phyloP scores from a whole-genome alignment of 352 stramenopile species.

The Blastocystis sp. region DNA sequence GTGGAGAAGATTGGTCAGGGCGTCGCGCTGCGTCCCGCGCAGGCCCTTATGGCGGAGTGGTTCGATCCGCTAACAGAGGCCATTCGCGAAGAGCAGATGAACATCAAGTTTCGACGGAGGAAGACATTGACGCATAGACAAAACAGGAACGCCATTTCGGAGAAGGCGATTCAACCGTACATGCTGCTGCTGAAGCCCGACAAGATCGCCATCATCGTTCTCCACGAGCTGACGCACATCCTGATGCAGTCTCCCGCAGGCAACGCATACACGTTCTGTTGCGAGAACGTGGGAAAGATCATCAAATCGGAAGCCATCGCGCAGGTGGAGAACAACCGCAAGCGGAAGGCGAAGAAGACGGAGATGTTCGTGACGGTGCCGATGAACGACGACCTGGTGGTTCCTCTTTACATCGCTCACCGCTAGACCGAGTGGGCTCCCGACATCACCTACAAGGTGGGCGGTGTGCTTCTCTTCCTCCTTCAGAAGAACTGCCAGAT shows the following conservation, averaged over 20 bases:
- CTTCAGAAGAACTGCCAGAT: slow-evolving; percentile 70
- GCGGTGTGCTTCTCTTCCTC: slow-evolving; percentile 69
- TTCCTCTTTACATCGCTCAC: not conserved
- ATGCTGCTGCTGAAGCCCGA: slow-evolving; percentile 66
- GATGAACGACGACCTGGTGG: not conserved
- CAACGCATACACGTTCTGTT: slow-evolving; percentile 61
- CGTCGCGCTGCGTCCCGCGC: slow-evolving; percentile 22
- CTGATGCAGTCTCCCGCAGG: slow-evolving; percentile 60
- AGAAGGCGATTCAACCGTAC: slow-evolving; percentile 60
- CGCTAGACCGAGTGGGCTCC: slow-evolving; percentile 33
- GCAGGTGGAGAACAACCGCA: slow-evolving; percentile 22
- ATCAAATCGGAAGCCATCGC: slow-evolving; percentile 43
- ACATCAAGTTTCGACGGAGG: not conserved
- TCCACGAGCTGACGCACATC: slow-evolving; percentile 63
- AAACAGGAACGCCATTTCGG: slow-evolving; percentile 14
- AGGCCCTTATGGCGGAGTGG: slow-evolving; percentile 56
- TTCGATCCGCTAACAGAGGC: slow-evolving; percentile 58
- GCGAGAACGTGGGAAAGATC: slow-evolving; percentile 54
- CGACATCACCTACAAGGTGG: slow-evolving; percentile 57
- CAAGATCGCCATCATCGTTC: slow-evolving; percentile 70
- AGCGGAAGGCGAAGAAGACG: slow-evolving; percentile 34
- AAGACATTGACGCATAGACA: not conserved
- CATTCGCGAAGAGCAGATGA: slow-evolving; percentile 58
- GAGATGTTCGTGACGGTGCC: slow-evolving; percentile 4
- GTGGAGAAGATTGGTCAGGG: slow-evolving; percentile 56